These are phyloP conservation scores for Penicillium chermesinum DNA, from an alignment of 495 filamentous ascomycete species.

Conservation along the genomic window DNA sequence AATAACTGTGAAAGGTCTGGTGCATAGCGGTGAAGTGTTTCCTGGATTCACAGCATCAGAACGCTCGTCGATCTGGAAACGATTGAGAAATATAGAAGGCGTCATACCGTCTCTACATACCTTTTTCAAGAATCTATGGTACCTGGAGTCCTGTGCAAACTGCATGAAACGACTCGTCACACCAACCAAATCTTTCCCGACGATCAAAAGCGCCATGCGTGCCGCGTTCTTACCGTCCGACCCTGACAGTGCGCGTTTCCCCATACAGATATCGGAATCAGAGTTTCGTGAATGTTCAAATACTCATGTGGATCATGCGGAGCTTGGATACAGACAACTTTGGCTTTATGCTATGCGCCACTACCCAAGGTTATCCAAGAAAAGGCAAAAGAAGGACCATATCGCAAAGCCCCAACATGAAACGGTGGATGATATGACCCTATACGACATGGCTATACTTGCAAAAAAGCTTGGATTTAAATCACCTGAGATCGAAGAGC, in stretches of 20 bases:
- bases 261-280: conserved; percentile 22
- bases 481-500: conserved; percentile 20
- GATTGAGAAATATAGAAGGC: conserved; percentile 7
- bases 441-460: conserved; percentile 27
- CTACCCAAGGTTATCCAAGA: conserved; percentile 2
- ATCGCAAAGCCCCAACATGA: conserved; percentile 15
- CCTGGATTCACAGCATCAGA: conserved; percentile 20
- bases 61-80: conserved; percentile 19
- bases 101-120: conserved; percentile 27
- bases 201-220: conserved; percentile 10
- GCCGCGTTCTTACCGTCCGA: conserved; percentile 4
- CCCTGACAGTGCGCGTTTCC: neutral
- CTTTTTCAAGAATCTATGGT: conserved; percentile 32
- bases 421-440: conserved; percentile 16
- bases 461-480: conserved; percentile 28
- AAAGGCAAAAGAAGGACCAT: conserved; percentile 15
- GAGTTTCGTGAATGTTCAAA: conserved; percentile 7
- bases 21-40: conserved; percentile 22
- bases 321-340: conserved; percentile 8
- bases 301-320: conserved; percentile 6
- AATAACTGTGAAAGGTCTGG: conserved; percentile 2
- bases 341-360: conserved; percentile 7
- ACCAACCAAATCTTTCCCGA: conserved; percentile 13
- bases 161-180: conserved; percentile 22
- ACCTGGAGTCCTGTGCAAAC: conserved; percentile 24